Base-by-base conservation (phyloP, 1,284 basidiomycete species). In the Leccinum subspadiceum region DNA sequence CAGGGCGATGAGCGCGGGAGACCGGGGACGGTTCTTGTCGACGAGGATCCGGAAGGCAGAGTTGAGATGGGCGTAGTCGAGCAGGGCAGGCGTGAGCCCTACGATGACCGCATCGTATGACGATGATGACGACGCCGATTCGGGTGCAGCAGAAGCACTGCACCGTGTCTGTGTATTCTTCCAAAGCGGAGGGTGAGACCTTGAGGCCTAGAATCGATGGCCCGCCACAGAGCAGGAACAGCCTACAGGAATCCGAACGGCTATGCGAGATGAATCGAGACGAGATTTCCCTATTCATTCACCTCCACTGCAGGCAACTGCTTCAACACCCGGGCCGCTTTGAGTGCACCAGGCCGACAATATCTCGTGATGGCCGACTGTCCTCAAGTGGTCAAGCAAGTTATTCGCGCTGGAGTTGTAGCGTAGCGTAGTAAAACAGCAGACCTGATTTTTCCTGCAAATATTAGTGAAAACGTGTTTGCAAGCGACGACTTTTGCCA, bases 21-120 rank as follows among this genome's bases (percentile, higher is more conserved):
- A 4, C 5, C 31, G 15, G 24, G 59, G 50, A 9, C 26, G 50
- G 6, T 70, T 41, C 44, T 68, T 24, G 20, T 20, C 57, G 77
- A 76, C 68, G 54, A 91, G 78, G 17, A 91, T 78, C 1, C 87
- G 81, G 65, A 90, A 91, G 0, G 89, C 89, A 8, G 77, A 78
- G 70, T 89, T 89, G 56, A 92, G 77, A 58, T 76, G 72, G 2
- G 77, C 71, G 68, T 90, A 90, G 39, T 78, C 76, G 63, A 90
- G 78, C 2, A 76, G 66, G 0, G 75, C 64, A 29, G 26, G 26
- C 8, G 26, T 7, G 26, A 8, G 26, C 5, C 88, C 88, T 13
- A 91, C 70, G n/a, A 91, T 81, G 53, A 91, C 87, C 0, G 83
- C 78, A 66, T 91, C 86, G 67, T 82, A 81, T 5, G 60, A 22